A percentile compares a stretch with the other conserved stretches of the same genome.
These are phyloP conservation scores for Boletus fagicola DNA, from an alignment of 768 basidiomycete genomes.

Conservation along the genomic window DNA sequence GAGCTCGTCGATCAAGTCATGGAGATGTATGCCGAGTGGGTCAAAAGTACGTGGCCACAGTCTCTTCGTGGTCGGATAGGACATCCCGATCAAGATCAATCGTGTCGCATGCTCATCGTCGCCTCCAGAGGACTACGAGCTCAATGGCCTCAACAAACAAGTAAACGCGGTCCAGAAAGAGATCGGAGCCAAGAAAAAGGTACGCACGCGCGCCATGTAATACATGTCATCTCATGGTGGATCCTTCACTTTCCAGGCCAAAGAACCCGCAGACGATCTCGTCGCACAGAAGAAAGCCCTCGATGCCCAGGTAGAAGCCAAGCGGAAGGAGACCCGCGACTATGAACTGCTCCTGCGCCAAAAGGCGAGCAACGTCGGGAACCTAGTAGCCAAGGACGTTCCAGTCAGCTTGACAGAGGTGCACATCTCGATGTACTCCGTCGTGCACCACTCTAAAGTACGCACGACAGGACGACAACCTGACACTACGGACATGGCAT, in stretches of 20 bases:
- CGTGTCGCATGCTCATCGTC: neutral
- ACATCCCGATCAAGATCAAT: neutral
- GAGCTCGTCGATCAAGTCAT: slow-evolving; percentile 95
- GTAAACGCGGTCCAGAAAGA: slow-evolving; percentile 93
- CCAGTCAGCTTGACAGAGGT: slow-evolving; percentile 91
- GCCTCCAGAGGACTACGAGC: slow-evolving; percentile 78
- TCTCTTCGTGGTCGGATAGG: neutral
- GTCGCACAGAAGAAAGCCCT: slow-evolving; percentile 81
- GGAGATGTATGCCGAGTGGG: slow-evolving; percentile 90
- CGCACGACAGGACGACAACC: slow-evolving; percentile 79
- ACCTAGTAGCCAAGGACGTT: slow-evolving; percentile 84
- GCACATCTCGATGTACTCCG: neutral
- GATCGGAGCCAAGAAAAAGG: slow-evolving; percentile 93
- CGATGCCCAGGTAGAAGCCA: slow-evolving; percentile 74
- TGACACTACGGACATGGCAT: slow-evolving; percentile 78
- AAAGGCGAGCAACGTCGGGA: slow-evolving; percentile 82
- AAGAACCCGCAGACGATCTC: slow-evolving; percentile 86
- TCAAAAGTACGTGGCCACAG: slow-evolving; percentile 67
- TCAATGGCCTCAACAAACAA: slow-evolving; percentile 72
- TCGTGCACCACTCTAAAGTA: neutral
- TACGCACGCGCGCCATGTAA: slow-evolving; percentile 20
- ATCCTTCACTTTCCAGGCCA: slow-evolving; percentile 55
- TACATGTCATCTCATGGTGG: neutral
- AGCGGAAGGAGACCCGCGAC: slow-evolving; percentile 74
- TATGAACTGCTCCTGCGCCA: slow-evolving; percentile 75